phyloP scores from a whole-genome alignment of 805 yeast species.

The Phaffomyces opuntiae region DNA sequence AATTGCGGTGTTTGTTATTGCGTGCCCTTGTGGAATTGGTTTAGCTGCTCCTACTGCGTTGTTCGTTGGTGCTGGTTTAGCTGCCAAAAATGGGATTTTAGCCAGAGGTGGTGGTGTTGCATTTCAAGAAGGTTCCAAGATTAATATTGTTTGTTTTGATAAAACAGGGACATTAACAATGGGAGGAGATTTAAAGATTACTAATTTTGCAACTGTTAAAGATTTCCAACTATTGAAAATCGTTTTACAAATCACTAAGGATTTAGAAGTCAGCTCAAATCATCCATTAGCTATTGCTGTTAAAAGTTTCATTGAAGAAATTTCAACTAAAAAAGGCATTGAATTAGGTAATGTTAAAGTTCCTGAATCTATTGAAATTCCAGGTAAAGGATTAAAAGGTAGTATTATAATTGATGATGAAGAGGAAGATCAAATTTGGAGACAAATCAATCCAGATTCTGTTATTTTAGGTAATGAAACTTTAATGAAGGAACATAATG shows the following conservation, averaged over 20 bases:
- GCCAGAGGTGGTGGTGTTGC: conserved; percentile 82
- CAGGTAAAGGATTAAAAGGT: conserved; percentile 58
- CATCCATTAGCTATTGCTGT: conserved; percentile 67
- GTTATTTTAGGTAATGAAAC: conserved; percentile 57
- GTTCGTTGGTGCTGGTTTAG: conserved; percentile 72
- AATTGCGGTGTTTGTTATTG: conserved; percentile 73
- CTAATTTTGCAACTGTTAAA: conserved; percentile 35
- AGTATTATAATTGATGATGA: conserved; percentile 22
- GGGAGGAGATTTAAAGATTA: conserved; percentile 52
- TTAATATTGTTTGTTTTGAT: conserved; percentile 65
- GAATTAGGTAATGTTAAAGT: conserved; percentile 29
- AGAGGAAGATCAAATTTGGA: conserved; percentile 25
- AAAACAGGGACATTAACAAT: conserved; percentile 72
- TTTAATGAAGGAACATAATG: conserved; percentile 42
- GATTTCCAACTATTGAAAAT: conserved; percentile 13
- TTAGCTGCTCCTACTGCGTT: conserved; percentile 81
- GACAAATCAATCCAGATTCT: conserved; percentile 25
- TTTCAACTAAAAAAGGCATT: conserved; percentile 10
- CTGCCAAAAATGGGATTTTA: conserved; percentile 69
- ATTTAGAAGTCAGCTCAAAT: conserved; percentile 54
- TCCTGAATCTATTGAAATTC: conserved; percentile 42
- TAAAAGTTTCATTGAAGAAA: conserved; percentile 29
- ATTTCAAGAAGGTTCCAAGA: conserved; percentile 65
- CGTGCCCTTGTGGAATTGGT: conserved; percentile 84
- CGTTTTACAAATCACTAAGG: conserved; percentile 41